Evolutionary conservation across 306 rosid species (phyloP), one percentile per base, ranked within the genome.

Genomic region (Mucuna pruriens): DNA sequence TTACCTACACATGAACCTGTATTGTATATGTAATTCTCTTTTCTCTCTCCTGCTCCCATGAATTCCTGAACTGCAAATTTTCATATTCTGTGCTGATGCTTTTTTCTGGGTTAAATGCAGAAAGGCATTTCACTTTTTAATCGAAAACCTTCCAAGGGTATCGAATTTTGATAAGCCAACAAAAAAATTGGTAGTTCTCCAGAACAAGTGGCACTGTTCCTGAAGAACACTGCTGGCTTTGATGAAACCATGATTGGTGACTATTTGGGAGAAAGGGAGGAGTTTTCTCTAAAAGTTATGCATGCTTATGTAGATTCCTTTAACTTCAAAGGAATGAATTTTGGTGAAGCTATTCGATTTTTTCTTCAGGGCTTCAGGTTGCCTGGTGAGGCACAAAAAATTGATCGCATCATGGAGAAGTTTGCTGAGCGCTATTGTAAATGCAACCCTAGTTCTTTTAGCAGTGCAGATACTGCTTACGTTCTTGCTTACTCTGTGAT

Each of bases 401-500:
- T 96, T 54, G 99, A 96, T 81, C 99, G 98, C 71, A 96, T 96
- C 79, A 96, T 96, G 99, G 99, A 96, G 97, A 96, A 96, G 91
- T 93, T 96, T 90, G 99, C 99, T n/a, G 99, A 96, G 87, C 98
- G 99, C 60, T 96, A 88, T 84, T 96, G 99, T 86, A 96, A 93
- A 93, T 93, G 97, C 90, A 96, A 80, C 70, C 97, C 98, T 26
- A 92, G 87, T 92, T 92, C 97, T 58, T 96, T 96, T 84, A 87
- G 97, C 75, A 93, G 99, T 88, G 99, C 99, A 65, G 99, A 96
- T 80, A 96, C 99, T 64, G 99, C 99, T 76, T 96, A 96, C 63
- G 97, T 96, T 79, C 98, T 96, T 74, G 99, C 98, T 10, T 93
- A 96, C 89, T 96, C 99, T 82, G 99, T 96, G 72, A 96, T 96